A percentile compares a stretch with the other conserved stretches of the same genome.
phyloP scores from a whole-genome alignment of 1,139 yeast species.

The Trichomonascaceae sp. region DNA sequence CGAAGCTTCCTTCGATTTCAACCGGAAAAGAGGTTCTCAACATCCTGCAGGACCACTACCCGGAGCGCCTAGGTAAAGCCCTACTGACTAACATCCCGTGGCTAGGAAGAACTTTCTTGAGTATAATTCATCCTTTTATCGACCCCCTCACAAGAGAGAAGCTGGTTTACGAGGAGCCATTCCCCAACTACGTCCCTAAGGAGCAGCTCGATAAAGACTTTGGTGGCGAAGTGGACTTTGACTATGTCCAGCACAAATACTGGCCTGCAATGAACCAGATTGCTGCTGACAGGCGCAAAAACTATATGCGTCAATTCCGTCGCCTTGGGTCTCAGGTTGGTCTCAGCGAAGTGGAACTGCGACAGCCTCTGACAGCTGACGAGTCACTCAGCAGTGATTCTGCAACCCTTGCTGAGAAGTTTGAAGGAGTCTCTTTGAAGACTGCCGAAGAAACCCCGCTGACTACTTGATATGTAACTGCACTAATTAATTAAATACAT shows the following conservation, averaged over 20 bases:
- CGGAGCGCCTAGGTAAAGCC: slow-evolving; percentile 89
- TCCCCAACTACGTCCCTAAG: slow-evolving; percentile 63
- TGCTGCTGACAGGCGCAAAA: slow-evolving; percentile 40
- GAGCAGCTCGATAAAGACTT: slow-evolving; percentile 74
- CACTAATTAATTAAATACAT: no score
- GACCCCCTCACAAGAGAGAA: slow-evolving; percentile 92
- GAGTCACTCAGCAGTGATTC: no score
- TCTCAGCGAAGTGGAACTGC: slow-evolving; percentile 65
- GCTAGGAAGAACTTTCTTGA: slow-evolving; percentile 81
- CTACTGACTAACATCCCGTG: slow-evolving; percentile 85
- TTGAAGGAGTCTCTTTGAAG: no score
- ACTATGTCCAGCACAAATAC: slow-evolving; percentile 62
- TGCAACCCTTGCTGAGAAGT: no score
- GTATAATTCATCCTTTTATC: slow-evolving; percentile 82
- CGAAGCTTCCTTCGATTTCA: slow-evolving; percentile 73
- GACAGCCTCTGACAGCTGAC: slow-evolving; percentile 25
- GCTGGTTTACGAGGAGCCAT: slow-evolving; percentile 80
- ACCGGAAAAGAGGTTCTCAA: slow-evolving; percentile 72
- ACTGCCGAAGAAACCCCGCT: no score
- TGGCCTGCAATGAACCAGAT: slow-evolving; percentile 62
- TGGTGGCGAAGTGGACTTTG: slow-evolving; percentile 75
- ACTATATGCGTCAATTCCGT: slow-evolving; percentile 49
- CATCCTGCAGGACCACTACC: slow-evolving; percentile 88
- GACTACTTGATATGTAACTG: no score
- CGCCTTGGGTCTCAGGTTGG: slow-evolving; percentile 63